Evolutionary conservation across 768 basidiomycete species (phyloP).

Genomic region (Roridomyces roridus): DNA sequence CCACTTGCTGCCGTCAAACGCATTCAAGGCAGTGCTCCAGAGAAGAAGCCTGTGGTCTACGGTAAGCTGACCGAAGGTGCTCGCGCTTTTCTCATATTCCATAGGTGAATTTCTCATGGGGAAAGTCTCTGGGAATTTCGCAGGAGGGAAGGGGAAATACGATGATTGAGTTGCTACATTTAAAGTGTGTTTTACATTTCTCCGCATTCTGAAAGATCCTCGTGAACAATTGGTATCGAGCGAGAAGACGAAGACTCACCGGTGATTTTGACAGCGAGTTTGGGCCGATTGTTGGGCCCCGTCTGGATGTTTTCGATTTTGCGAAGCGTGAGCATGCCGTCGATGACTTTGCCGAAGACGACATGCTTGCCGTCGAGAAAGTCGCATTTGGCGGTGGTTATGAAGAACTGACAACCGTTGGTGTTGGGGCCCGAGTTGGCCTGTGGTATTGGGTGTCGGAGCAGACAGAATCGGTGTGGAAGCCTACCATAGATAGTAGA

Average conservation of each 20-base stretch:
- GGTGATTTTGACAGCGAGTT: slow-evolving; percentile 85
- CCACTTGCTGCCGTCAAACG: slow-evolving; percentile 69
- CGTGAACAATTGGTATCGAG: neutral
- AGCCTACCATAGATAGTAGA: slow-evolving; percentile 84
- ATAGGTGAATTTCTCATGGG: slow-evolving; percentile 68
- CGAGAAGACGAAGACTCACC: slow-evolving; percentile 54
- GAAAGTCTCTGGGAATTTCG: slow-evolving; percentile 82
- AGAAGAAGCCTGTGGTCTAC: slow-evolving; percentile 62
- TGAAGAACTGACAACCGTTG: slow-evolving; percentile 98
- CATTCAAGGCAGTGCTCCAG: slow-evolving; percentile 35
- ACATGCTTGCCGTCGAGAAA: slow-evolving; percentile 96
- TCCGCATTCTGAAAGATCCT: slow-evolving; percentile 38
- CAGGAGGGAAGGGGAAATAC: slow-evolving; percentile 47
- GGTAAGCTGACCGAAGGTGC: slow-evolving; percentile 30
- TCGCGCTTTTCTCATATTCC: neutral
- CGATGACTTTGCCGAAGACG: slow-evolving; percentile 89
- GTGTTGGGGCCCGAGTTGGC: slow-evolving; percentile 95
- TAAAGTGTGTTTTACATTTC: slow-evolving; percentile 47
- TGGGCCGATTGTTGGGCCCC: slow-evolving; percentile 88
- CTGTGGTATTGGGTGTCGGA: slow-evolving; percentile 43
- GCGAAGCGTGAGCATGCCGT: slow-evolving; percentile 93
- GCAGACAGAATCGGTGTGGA: neutral
- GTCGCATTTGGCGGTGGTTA: slow-evolving; percentile 93
- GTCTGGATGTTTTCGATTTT: slow-evolving; percentile 98
- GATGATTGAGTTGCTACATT: slow-evolving; percentile 29